These are phyloP conservation scores for Annona cherimola DNA, from an alignment of 164 flowering plant species.

Conservation along the genomic window DNA sequence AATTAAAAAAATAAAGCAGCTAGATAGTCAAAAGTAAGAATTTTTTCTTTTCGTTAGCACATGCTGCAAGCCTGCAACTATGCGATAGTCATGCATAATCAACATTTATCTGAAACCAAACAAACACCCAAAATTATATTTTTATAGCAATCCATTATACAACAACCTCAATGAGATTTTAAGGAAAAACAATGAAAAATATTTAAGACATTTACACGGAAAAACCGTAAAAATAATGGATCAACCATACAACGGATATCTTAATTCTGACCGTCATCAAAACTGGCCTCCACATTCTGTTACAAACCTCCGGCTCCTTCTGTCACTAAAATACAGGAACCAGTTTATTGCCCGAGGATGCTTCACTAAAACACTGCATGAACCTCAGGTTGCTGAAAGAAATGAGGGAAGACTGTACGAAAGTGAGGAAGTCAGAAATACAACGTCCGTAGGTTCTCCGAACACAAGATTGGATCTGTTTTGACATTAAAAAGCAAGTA, in stretches of 20 bases:
- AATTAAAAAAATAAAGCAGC: no score
- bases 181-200: neutral
- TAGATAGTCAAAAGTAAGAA: no score
- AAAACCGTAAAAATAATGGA: neutral
- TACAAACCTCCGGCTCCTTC: neutral
- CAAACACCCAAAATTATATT: neutral
- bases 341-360: constrained; percentile 22
- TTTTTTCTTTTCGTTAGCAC: no score
- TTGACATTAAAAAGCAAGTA: constrained; percentile 1
- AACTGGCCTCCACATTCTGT: neutral
- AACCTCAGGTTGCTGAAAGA: constrained; percentile 17
- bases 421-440: constrained; percentile 5
- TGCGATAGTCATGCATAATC: neutral
- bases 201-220: neutral
- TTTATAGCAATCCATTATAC: constrained; percentile 1
- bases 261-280: neutral
- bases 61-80: no score
- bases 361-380: constrained; percentile 22
- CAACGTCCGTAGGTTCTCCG: neutral
- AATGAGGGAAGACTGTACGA: neutral
- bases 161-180: neutral
- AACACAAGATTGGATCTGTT: constrained; percentile 9
- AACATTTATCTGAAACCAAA: neutral
- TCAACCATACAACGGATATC: neutral
- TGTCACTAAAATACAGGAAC: neutral